Conservation (phyloP, 306 rosid genomes). For the Gleditsia sinensis region DNA sequence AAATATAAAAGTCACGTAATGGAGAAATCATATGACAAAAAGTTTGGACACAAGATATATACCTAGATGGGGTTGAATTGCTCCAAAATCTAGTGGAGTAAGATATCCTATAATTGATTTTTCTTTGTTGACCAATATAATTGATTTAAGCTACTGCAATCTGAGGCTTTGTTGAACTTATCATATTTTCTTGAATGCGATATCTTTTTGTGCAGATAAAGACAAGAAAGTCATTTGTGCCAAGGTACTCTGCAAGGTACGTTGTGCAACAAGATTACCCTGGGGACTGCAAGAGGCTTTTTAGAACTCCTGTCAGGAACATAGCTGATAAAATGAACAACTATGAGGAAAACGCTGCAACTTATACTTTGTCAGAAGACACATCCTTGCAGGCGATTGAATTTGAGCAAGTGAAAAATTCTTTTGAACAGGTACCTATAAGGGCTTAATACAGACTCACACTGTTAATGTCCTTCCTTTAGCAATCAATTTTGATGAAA, state of each 20-base stretch:
- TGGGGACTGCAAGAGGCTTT: slow-evolving; percentile 52
- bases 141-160: background rate
- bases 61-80: slow-evolving; percentile 22
- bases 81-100: slow-evolving; percentile 23
- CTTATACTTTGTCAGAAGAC: slow-evolving; percentile 32
- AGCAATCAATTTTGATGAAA: slow-evolving; percentile 4
- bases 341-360: slow-evolving; percentile 31
- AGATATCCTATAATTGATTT: slow-evolving; percentile 5
- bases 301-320: slow-evolving; percentile 41
- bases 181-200: background rate
- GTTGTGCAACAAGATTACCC: slow-evolving; percentile 50
- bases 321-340: slow-evolving; percentile 34
- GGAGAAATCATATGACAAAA: slow-evolving; percentile 3
- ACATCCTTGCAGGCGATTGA: slow-evolving; percentile 37
- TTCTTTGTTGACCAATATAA: too few relatives aligned
- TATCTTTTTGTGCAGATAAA: slow-evolving; percentile 37
- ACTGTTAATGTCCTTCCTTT: slow-evolving; percentile 17
- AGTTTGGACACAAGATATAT: background rate
- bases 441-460: background rate
- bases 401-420: slow-evolving; percentile 31
- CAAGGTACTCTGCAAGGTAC: slow-evolving; percentile 55
- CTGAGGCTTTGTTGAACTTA: slow-evolving; percentile 1
- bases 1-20: background rate
- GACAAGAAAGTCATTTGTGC: slow-evolving; percentile 39
- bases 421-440: slow-evolving; percentile 31